Percentiles rank a stretch among this genome's conserved stretches.
Conservation (phyloP, 2,329 filamentous ascomycete species). For the Aspergillus intermedius region DNA sequence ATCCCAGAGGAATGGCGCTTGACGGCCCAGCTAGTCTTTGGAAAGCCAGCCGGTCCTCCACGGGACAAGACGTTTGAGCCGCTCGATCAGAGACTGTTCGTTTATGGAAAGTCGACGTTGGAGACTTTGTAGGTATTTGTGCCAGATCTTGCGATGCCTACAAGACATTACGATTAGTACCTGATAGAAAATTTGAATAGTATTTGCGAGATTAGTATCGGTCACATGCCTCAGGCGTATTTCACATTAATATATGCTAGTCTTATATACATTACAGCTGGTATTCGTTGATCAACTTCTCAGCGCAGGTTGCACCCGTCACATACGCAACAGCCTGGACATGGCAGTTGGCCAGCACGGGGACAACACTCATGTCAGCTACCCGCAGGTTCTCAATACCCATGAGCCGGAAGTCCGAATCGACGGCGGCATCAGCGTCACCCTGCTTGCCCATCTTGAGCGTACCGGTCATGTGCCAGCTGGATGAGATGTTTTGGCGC, state of each 20-base stretch:
- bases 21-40: constrained; percentile 78
- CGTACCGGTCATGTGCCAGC: constrained; percentile 54
- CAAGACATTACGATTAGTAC: too few relatives aligned
- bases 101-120: constrained; percentile 25
- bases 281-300: constrained; percentile 45
- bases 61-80: constrained; percentile 24
- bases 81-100: constrained; percentile 28
- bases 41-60: constrained; percentile 30
- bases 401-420: constrained; percentile 35
- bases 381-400: constrained; percentile 35
- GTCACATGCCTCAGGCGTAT: too few relatives aligned
- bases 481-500: constrained; percentile 40
- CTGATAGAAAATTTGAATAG: too few relatives aligned
- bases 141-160: too few relatives aligned
- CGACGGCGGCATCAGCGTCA: constrained; percentile 43
- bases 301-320: constrained; percentile 47
- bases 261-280: constrained; percentile 15
- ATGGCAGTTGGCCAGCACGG: constrained; percentile 43
- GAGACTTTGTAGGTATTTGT: too few relatives aligned
- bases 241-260: too few relatives aligned
- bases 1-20: constrained; percentile 67
- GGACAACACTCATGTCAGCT: constrained; percentile 40
- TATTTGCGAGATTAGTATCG: too few relatives aligned
- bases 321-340: constrained; percentile 50
- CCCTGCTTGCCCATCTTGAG: constrained; percentile 49